Evolutionary conservation across 768 basidiomycete species (phyloP), one percentile per base, ranked within the genome.

Genomic region (Pleurotus citrinopileatus): DNA sequence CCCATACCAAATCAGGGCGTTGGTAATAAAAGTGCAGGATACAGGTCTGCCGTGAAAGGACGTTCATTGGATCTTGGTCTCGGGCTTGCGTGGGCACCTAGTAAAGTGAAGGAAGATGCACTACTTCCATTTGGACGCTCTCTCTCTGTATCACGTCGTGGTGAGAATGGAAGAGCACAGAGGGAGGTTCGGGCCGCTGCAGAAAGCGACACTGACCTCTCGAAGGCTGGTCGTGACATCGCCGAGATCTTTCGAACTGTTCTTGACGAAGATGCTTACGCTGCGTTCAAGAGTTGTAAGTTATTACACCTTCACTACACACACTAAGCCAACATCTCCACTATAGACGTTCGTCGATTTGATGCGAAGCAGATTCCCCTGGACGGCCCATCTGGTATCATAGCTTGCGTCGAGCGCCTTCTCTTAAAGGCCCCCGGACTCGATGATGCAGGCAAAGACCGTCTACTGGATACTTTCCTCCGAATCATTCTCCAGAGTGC

Each of bases 311-410:
- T 20, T 52, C 26, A 40, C 27, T 25, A 38, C 25, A 50, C 54
- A n/a, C 12, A 44, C 45, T 28, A 56, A 28, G 48, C 32, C 44
- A 5, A 34, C 8, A 27, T 47, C 53, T 59, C 27, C 42, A 46
- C 55, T 42, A 5, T 57, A 90, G 88, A 87, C 69, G 84, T 90
- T 13, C 82, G 83, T 63, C 81, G 81, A 56, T 91, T 86, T 61
- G 89, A 91, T 64, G 84, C 83, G 17, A 80, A 86, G 57, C 74
- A 81, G 38, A 90, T 91, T 43, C 84, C 87, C 2, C 82, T 91
- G 46, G 86, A 91, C 55, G 89, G 89, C 13, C 81, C 87, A 9
- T 75, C 72, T 27, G 89, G 89, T 19, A 82, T 91, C 37, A 73
- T 89, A n/a, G 63, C 74, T 23, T 81, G 79, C 38, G 83, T 89